Evolutionary conservation across 345 rosid species (phyloP), one percentile per base, ranked within the genome.

Genomic region (Hypericum perforatum): DNA sequence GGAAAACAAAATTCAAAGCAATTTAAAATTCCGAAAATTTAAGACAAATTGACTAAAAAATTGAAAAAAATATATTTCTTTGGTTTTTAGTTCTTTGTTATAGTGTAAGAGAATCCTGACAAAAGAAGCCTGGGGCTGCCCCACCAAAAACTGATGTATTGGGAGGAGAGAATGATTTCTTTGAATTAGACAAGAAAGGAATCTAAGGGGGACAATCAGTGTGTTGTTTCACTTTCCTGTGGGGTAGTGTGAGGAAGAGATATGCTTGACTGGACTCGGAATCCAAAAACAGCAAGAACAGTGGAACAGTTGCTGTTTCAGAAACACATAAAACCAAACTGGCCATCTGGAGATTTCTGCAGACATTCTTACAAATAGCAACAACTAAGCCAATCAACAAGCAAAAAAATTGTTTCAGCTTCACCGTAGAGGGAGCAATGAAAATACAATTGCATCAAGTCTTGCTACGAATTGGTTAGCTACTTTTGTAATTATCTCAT

Each of bases 181-280:
- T 49, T 60, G 41, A 64, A 63, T 1, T 14, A 16, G 13, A 11
- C 50, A 75, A 72, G 78, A 74, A 72, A 71, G 69, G 80, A 76
- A 72, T 69, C 68, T 22, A 22, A 46, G 56, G 77, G 78, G 51
- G 86, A 82, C 89, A 85, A 68, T 60, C 67, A 68, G 76, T 58
- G 66, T 75, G 84, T 70, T 61, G 57, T 58, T 76, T 85, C 95
- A 79, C 86, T 85, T 82, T 85, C 95, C 48, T 50, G 86, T 76
- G 88, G 81, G 82, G 76, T 42, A 61, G 49, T n/a, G 37, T 56
- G 60, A 41, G 41, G 49, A 63, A 63, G 61, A 53, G 47, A 49
- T 72, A 68, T 53, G 63, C 67, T 77, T 78, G 90, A 80, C 86
- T 52, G 63, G 56, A 88, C 96, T 72, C 65, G 37, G 62, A 78